Evolutionary conservation across 2,329 filamentous ascomycete species (phyloP).

Genomic region (Colletotrichum scovillei): DNA sequence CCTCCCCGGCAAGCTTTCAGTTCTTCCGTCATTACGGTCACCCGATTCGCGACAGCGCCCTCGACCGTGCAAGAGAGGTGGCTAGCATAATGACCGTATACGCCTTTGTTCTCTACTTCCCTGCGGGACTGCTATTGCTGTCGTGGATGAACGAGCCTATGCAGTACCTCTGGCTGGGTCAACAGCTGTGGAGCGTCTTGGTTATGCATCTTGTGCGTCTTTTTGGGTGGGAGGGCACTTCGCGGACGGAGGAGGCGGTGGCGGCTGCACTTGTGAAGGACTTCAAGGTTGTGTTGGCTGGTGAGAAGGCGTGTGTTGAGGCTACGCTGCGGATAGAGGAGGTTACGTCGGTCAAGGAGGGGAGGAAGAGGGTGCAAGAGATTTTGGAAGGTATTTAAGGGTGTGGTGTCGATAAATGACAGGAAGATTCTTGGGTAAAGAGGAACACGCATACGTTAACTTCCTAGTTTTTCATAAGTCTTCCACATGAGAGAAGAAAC

Average conservation of each 20-base stretch:
- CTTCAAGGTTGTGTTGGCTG: background rate
- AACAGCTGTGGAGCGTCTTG: constrained; percentile 38
- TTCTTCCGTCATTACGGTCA: constrained; percentile 39
- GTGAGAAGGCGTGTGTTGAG: background rate
- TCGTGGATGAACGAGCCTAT: constrained; percentile 35
- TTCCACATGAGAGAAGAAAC: too few relatives aligned
- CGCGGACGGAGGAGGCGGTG: background rate
- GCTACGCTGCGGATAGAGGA: background rate
- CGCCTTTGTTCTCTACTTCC: background rate
- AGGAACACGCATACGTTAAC: too few relatives aligned
- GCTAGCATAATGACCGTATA: background rate
- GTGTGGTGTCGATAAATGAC: too few relatives aligned
- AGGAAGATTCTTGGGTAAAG: too few relatives aligned
- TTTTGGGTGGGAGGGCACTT: background rate
- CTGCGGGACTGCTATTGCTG: background rate
- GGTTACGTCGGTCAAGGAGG: background rate
- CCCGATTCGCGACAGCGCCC: background rate
- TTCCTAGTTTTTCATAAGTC: too few relatives aligned
- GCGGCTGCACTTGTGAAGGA: background rate
- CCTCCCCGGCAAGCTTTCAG: background rate
- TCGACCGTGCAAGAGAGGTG: background rate
- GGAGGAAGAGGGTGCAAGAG: background rate
- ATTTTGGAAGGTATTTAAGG: background rate
- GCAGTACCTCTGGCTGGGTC: constrained; percentile 39
- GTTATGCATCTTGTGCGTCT: constrained; percentile 35